These are phyloP conservation scores for Zychaea mexicana DNA, from an alignment of 371 early-diverging fungal species.

Conservation along the genomic window DNA sequence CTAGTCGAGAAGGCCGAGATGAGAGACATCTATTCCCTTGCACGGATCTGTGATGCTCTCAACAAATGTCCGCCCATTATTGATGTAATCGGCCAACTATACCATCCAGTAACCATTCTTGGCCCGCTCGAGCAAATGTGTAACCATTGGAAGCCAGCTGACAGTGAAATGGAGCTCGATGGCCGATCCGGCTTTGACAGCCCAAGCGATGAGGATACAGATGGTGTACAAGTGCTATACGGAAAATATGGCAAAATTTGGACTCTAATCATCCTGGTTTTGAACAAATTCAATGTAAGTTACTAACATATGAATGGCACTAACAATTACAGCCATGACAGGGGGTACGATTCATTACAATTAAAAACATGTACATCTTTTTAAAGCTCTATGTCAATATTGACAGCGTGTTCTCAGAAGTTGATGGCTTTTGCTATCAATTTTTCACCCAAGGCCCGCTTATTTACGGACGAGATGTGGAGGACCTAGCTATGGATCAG, in stretches of 20 bases:
- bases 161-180: constrained; percentile 26
- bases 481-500: constrained; percentile 23
- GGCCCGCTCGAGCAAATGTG: constrained; percentile 39
- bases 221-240: constrained; percentile 35
- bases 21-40: constrained; percentile 28
- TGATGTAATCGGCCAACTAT: constrained; percentile 47
- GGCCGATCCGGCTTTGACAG: constrained; percentile 17
- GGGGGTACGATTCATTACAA: too few species aligned
- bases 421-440: constrained; percentile 32
- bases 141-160: constrained; percentile 39
- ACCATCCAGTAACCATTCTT: constrained; percentile 34
- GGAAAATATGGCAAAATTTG: constrained; percentile 44
- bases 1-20: constrained; percentile 26
- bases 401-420: constrained; percentile 27
- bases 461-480: constrained; percentile 29
- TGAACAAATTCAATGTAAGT: constrained; percentile 41
- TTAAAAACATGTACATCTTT: too few species aligned
- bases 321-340: too few species aligned
- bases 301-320: too few species aligned
- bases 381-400: constrained; percentile 36
- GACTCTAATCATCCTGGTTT: constrained; percentile 32
- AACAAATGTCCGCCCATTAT: constrained; percentile 32
- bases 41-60: constrained; percentile 39
- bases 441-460: constrained; percentile 33
- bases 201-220: constrained; percentile 28